Evolutionary conservation across 768 basidiomycete species (phyloP), one percentile per base, ranked within the genome.

Genomic region (Pleurotus salmoneostramineus): DNA sequence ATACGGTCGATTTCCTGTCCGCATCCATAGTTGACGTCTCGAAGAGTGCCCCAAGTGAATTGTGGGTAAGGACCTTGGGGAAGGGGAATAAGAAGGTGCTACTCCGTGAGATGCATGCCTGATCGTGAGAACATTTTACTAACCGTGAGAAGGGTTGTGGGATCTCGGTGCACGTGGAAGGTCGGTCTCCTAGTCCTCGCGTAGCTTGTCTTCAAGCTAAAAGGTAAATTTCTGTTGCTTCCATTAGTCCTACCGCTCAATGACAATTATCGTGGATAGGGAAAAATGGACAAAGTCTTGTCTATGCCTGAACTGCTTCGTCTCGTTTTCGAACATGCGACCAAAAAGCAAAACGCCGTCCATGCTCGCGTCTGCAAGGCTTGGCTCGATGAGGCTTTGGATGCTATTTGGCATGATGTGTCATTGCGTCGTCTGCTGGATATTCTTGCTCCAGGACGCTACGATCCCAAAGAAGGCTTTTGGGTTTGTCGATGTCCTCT

Each of bases 1-100:
- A 91, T 4, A 88, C 87, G 0, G 82, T 81, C 4, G 91, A 90
- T 71, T 88, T 89, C 66, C 88, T 81, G 73, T 91, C 90, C 64
- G 82, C 78, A 62, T 91, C 89, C 89, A 90, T 91, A 66, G 57
- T 17, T 14, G 43, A 1, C 46, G 32, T 40, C 47, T 43, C 8
- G 6, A 27, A n/a, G 10, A 31, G 37, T 8, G 37, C 8, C 37
- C 10, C 8, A 40, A 3, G 3, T 40, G 37, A 40, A 40, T 10
- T 40, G 8, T 40, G 37, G 37, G 8, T 45, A 6, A 15, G 12
- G 44, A 11, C 8, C 12, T 11, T 11, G 6, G 44, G 6, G 44
- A 17, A 6, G 12, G 44, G 44, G 44, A 45, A n/a, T 45, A 45
- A 45, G 44, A 17, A 17, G 6, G 44, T 45, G 44, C 12, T n/a